Conservation (phyloP, 1,284 basidiomycete genomes). For the Termitomyces sp. region DNA sequence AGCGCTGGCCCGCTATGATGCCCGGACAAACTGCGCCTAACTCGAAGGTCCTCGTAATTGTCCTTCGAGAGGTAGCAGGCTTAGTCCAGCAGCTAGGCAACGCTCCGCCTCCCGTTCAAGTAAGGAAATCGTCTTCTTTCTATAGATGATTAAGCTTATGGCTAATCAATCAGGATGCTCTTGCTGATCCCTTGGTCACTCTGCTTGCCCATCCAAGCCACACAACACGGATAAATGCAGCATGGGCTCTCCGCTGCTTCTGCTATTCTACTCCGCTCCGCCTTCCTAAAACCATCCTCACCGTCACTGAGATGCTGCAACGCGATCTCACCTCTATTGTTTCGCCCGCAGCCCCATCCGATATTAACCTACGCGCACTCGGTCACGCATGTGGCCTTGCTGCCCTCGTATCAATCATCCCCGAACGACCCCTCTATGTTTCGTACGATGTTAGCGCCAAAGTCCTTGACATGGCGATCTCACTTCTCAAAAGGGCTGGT, state of each 20-base stretch:
- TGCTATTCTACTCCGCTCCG: conserved; percentile 85
- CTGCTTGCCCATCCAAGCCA: conserved; percentile 87
- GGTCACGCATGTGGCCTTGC: conserved; percentile 90
- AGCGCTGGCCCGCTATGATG: conserved; percentile 90
- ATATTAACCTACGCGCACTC: conserved; percentile 68
- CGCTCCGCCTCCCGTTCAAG: conserved; percentile 84
- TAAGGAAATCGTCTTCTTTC: conserved; percentile 23
- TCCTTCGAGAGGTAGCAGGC: conserved; percentile 80
- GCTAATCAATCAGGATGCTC: conserved; percentile 55
- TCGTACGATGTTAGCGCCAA: conserved; percentile 92
- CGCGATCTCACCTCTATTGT: conserved; percentile 73
- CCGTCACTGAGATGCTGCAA: conserved; percentile 75
- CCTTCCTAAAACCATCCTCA: conserved; percentile 74
- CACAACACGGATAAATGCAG: conserved; percentile 78
- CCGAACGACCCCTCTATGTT: conserved; percentile 86
- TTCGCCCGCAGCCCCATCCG: conserved; percentile 68
- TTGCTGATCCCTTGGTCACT: conserved; percentile 82
- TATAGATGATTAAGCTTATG: background rate
- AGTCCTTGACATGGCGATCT: conserved; percentile 87
- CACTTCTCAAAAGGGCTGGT: conserved; percentile 85
- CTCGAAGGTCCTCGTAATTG: conserved; percentile 70
- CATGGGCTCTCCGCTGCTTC: conserved; percentile 87
- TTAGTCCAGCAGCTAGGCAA: conserved; percentile 89
- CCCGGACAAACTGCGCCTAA: conserved; percentile 76
- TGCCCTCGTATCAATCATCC: conserved; percentile 82